Conservation (phyloP, 495 filamentous ascomycete species). For the Aspergillus conjunctus region DNA sequence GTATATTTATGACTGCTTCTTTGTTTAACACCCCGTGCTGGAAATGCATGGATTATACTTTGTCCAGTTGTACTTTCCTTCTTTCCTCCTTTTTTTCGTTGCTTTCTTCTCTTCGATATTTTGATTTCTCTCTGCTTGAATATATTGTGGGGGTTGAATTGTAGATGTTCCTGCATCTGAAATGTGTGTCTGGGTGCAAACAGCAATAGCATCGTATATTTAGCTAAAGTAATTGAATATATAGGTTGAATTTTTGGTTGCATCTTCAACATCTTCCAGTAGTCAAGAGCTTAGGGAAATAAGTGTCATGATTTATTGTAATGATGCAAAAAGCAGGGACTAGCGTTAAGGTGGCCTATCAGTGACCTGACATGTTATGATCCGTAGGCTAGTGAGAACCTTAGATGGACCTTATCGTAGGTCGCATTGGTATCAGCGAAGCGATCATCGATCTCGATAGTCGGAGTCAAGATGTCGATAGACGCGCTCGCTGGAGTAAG, state of each 20-base stretch:
- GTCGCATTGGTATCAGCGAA: not conserved
- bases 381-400: not conserved
- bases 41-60: slow-evolving; percentile 1
- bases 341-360: not conserved
- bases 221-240: slow-evolving; percentile 2
- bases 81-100: slow-evolving; percentile 18
- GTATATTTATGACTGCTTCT: slow-evolving; percentile 21
- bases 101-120: slow-evolving; percentile 12
- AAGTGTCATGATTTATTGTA: too few relatives aligned
- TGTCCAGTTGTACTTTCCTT: slow-evolving; percentile 10
- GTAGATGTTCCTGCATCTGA: slow-evolving; percentile 9
- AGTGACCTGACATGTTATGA: not conserved
- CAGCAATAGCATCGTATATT: not conserved
- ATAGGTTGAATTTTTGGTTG: not conserved
- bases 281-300: too few relatives aligned
- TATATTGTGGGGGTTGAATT: slow-evolving; percentile 8
- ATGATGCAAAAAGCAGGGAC: not conserved
- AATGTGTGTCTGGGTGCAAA: slow-evolving; percentile 12
- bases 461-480: too few relatives aligned
- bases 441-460: too few relatives aligned
- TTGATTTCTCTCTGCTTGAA: slow-evolving; percentile 7
- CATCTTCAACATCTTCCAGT: not conserved
- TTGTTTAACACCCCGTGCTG: slow-evolving; percentile 11
- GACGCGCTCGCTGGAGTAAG: too few relatives aligned
- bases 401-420: not conserved